phyloP scores from a whole-genome alignment of 257 asterid species.

The Parsonsia alboflavescens region DNA sequence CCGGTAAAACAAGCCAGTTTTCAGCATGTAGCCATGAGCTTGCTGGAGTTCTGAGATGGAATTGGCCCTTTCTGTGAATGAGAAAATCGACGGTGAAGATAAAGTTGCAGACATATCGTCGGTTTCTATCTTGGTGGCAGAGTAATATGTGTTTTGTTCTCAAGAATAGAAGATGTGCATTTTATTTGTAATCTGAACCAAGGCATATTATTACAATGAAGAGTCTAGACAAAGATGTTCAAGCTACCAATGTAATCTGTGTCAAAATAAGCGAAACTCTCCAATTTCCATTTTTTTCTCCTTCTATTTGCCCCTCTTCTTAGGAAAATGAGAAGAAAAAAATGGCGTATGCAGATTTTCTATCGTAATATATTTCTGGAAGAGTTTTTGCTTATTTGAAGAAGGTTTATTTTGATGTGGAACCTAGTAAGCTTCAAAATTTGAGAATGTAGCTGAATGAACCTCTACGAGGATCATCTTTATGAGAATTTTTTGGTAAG shows the following conservation, averaged over 20 bases:
- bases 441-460: neutral
- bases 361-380: neutral
- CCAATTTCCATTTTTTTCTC: neutral
- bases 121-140: neutral
- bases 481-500: neutral
- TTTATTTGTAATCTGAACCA: neutral
- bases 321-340: neutral
- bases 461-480: neutral
- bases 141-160: neutral
- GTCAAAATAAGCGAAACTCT: neutral
- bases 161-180: neutral
- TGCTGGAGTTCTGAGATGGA: slow-evolving; percentile 30
- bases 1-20: slow-evolving; percentile 29
- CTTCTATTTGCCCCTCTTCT: neutral
- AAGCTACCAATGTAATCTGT: neutral
- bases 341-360: neutral
- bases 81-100: slow-evolving; percentile 21
- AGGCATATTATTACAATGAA: neutral
- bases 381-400: neutral
- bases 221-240: neutral
- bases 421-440: neutral
- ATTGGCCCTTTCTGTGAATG: slow-evolving; percentile 26
- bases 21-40: slow-evolving; percentile 35
- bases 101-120: slow-evolving; percentile 3
- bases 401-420: neutral